Evolutionary conservation across 1,139 yeast genomes (phyloP).

Genomic region (Tardiomyces digboiensis): DNA sequence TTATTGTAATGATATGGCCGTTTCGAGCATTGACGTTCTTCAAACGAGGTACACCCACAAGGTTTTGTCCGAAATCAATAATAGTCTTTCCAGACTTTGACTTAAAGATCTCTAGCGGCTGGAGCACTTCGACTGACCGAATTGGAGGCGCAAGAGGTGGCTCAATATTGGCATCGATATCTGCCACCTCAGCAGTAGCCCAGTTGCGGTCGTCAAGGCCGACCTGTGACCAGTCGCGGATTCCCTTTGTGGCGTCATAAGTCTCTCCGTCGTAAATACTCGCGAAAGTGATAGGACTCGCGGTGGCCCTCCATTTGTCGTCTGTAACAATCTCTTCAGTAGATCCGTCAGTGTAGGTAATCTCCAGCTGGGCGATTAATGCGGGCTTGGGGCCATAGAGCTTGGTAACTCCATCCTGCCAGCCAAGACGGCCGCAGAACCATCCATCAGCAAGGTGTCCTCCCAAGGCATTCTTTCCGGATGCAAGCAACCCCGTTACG

Average conservation of each 20-base stretch:
- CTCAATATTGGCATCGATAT: not conserved
- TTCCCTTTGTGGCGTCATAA: constrained; percentile 13
- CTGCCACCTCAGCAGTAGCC: not conserved
- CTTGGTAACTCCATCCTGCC: constrained; percentile 10
- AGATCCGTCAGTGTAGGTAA: constrained; percentile 9
- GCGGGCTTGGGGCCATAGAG: constrained; percentile 11
- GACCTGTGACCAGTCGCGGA: constrained; percentile 6
- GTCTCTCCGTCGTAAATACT: constrained; percentile 14
- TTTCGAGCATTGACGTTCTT: constrained; percentile 7
- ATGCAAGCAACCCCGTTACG: constrained; percentile 6
- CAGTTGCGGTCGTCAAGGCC: not conserved
- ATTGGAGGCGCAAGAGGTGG: constrained; percentile 1
- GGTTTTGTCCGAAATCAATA: constrained; percentile 13
- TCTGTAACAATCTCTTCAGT: constrained; percentile 7
- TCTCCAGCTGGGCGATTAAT: constrained; percentile 9
- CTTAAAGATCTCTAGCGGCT: not conserved
- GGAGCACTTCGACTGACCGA: not conserved
- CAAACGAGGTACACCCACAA: constrained; percentile 10
- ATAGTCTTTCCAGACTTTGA: constrained; percentile 9
- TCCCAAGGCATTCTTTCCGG: constrained; percentile 8
- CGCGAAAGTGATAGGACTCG: constrained; percentile 10
- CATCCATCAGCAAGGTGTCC: constrained; percentile 15
- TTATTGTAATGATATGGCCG: constrained; percentile 10
- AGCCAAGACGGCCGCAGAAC: constrained; percentile 13
- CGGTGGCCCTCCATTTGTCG: constrained; percentile 8